Evolutionary conservation across 768 basidiomycete species (phyloP).

Genomic region (Mycena metata): DNA sequence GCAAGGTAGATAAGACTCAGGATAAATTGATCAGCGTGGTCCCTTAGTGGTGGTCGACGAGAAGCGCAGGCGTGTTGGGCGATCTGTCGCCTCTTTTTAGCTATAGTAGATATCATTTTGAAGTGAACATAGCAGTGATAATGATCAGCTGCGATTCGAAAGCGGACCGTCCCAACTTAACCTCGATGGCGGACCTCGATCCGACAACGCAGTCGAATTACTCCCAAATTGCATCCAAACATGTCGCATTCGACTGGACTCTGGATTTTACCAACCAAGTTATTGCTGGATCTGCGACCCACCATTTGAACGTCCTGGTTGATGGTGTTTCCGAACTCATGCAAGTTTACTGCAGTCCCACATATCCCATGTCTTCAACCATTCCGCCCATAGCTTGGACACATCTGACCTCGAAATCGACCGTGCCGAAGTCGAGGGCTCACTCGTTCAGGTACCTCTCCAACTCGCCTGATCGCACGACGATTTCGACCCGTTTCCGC

Average conservation of each 20-base stretch:
- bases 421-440: slow-evolving; percentile 65
- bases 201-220: slow-evolving; percentile 89
- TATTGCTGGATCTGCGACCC: slow-evolving; percentile 75
- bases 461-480: neutral
- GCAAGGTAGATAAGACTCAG: too few relatives aligned
- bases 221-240: slow-evolving; percentile 70
- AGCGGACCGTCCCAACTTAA: neutral
- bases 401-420: slow-evolving; percentile 76
- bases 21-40: neutral
- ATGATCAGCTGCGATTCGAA: too few relatives aligned
- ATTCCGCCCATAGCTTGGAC: slow-evolving; percentile 71
- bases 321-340: slow-evolving; percentile 70
- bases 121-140: too few relatives aligned
- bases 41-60: neutral
- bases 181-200: slow-evolving; percentile 51
- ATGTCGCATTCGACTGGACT: slow-evolving; percentile 82
- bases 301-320: slow-evolving; percentile 69
- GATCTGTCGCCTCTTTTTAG: too few relatives aligned
- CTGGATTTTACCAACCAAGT: slow-evolving; percentile 77
- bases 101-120: too few relatives aligned
- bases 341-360: slow-evolving; percentile 54
- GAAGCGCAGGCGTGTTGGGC: too few relatives aligned
- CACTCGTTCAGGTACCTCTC: slow-evolving; percentile 59
- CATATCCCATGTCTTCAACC: neutral
- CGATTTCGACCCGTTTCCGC: slow-evolving; percentile 1